Conservation (phyloP, 208 protist species). For the Polymyxa betae region DNA sequence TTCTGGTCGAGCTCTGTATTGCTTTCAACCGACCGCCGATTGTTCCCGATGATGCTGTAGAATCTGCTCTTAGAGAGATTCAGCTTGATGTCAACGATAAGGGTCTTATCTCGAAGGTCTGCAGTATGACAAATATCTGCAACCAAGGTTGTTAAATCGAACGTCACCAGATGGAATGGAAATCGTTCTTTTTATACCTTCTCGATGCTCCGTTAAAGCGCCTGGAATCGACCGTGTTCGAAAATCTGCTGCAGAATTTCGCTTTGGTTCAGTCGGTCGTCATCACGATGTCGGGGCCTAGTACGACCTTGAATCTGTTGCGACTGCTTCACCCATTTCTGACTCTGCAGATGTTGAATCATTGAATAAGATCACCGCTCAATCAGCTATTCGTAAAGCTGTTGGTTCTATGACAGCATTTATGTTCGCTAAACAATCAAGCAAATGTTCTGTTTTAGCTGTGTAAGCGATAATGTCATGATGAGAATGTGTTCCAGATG, state of each 20-base stretch:
- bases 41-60: neutral
- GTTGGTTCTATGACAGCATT: too few relatives aligned
- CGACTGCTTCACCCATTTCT: too few relatives aligned
- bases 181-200: conserved; percentile 16
- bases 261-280: too few relatives aligned
- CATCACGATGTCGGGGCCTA: too few relatives aligned
- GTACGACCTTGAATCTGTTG: too few relatives aligned
- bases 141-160: neutral
- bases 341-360: too few relatives aligned
- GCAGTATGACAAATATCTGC: neutral
- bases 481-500: too few relatives aligned
- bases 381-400: too few relatives aligned
- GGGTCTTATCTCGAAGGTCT: neutral
- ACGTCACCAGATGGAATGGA: neutral
- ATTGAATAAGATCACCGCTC: too few relatives aligned
- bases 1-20: neutral
- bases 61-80: neutral
- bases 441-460: too few relatives aligned
- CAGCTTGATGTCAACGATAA: neutral
- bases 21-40: neutral
- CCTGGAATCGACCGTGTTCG: neutral
- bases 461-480: too few relatives aligned
- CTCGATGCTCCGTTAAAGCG: neutral
- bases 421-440: too few relatives aligned
- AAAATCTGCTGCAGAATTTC: neutral